Conservation (phyloP, 1,139 yeast species). For the Hyphopichia burtonii region DNA sequence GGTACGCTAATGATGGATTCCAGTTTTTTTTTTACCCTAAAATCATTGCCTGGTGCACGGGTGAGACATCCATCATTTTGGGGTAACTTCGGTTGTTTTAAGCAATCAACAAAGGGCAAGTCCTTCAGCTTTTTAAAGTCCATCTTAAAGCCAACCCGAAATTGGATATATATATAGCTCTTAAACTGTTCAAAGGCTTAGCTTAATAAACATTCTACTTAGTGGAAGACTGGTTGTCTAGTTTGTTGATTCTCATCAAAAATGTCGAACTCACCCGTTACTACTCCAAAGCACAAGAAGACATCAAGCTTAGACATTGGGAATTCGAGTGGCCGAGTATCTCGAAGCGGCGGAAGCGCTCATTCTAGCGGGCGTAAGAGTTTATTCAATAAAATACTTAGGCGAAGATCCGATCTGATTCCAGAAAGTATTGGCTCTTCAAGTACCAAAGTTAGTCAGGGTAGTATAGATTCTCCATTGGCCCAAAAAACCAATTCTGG, state of each 20-base stretch:
- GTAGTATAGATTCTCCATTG: neutral
- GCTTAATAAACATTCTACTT: too few relatives aligned
- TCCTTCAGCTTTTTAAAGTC: too few relatives aligned
- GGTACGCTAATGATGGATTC: too few relatives aligned
- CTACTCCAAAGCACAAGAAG: neutral
- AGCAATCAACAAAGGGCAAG: too few relatives aligned
- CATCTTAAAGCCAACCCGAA: too few relatives aligned
- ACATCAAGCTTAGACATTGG: neutral
- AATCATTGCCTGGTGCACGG: too few relatives aligned
- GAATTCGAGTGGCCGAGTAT: neutral
- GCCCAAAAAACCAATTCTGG: neutral
- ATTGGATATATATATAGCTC: too few relatives aligned
- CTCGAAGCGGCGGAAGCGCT: neutral
- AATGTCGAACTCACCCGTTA: neutral
- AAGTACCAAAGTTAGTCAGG: constrained; percentile 3
- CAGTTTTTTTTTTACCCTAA: too few relatives aligned
- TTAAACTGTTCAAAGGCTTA: too few relatives aligned
- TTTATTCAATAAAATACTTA: constrained; percentile 11
- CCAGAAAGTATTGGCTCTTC: constrained; percentile 3
- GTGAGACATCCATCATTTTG: too few relatives aligned
- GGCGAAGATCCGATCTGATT: constrained; percentile 6
- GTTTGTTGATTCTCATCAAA: neutral
- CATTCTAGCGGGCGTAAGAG: constrained; percentile 7
- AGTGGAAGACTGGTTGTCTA: neutral
- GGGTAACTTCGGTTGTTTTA: too few relatives aligned